Conservation (phyloP, 2,329 filamentous ascomycete species). For the Oidium heveae region DNA sequence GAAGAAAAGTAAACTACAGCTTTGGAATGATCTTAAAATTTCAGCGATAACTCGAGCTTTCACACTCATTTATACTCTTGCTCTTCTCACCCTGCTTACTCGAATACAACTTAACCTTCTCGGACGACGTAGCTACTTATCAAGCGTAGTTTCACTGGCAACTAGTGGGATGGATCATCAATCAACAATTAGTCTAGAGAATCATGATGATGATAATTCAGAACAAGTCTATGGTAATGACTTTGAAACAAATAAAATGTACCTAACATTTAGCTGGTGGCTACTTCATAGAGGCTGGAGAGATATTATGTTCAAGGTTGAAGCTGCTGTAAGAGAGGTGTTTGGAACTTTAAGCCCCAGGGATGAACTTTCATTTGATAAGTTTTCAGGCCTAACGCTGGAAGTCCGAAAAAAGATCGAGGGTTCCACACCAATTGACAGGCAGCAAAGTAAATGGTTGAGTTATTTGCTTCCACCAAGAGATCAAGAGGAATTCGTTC, state of each 20-base stretch:
- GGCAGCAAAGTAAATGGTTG: slow-evolving; percentile 41
- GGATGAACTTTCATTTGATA: slow-evolving; percentile 63
- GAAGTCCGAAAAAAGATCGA: slow-evolving; percentile 71
- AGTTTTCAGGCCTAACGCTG: slow-evolving; percentile 54
- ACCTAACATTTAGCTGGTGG: slow-evolving; percentile 97
- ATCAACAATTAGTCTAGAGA: slow-evolving; percentile 66
- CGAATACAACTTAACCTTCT: slow-evolving; percentile 92
- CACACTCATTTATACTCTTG: slow-evolving; percentile 75
- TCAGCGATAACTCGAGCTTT: slow-evolving; percentile 84
- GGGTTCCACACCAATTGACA: slow-evolving; percentile 38
- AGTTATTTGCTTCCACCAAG: slow-evolving; percentile 56
- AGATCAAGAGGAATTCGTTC: slow-evolving; percentile 58
- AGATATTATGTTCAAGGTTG: slow-evolving; percentile 56
- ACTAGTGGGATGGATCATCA: slow-evolving; percentile 38
- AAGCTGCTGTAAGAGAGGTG: slow-evolving; percentile 64
- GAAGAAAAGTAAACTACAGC: slow-evolving; percentile 62
- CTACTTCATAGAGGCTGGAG: slow-evolving; percentile 75
- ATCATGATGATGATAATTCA: slow-evolving; percentile 69
- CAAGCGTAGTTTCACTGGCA: slow-evolving; percentile 77
- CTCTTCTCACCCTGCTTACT: slow-evolving; percentile 73
- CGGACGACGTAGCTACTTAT: slow-evolving; percentile 82
- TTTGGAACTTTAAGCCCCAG: slow-evolving; percentile 76
- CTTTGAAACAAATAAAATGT: slow-evolving; percentile 86
- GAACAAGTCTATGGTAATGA: slow-evolving; percentile 74
- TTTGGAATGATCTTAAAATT: slow-evolving; percentile 96